Evolutionary conservation across 1,284 basidiomycete genomes (phyloP).

Genomic region (Ceratobasidium sp.): DNA sequence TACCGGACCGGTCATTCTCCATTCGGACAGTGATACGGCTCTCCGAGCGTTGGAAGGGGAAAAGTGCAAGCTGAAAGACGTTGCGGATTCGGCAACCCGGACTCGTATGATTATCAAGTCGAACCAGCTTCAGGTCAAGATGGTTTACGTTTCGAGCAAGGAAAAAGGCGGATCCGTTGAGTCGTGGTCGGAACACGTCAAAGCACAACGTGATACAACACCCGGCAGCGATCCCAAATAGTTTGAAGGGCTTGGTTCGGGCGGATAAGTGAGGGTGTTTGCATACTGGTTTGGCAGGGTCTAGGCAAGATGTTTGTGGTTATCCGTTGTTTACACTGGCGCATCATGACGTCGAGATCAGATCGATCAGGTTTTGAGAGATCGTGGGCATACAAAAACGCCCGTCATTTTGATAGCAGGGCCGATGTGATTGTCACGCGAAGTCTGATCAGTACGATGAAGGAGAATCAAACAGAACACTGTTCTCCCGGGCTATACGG

Average conservation of each 20-base stretch:
- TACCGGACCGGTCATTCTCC: background rate
- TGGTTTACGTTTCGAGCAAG: slow-evolving; percentile 1
- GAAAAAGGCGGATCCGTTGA: slow-evolving; percentile 15
- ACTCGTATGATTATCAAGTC: background rate
- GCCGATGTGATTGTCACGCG: no score
- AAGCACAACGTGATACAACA: background rate
- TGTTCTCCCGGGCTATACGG: no score
- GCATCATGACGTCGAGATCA: no score
- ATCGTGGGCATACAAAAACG: no score
- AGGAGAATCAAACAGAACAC: no score
- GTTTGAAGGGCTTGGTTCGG: background rate
- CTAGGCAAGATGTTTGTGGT: no score
- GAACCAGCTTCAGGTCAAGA: background rate
- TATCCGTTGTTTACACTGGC: no score
- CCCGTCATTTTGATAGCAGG: no score
- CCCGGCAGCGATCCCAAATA: background rate
- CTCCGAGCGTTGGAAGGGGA: slow-evolving; percentile 1
- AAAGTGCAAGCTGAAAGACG: background rate
- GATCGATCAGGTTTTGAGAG: no score
- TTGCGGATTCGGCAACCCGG: background rate
- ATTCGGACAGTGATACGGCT: background rate
- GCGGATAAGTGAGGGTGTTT: no score
- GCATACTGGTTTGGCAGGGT: no score
- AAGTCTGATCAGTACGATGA: no score
- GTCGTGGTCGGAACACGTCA: background rate